Evolutionary conservation across 164 flowering plant species (phyloP).

Genomic region (Piper longum): DNA sequence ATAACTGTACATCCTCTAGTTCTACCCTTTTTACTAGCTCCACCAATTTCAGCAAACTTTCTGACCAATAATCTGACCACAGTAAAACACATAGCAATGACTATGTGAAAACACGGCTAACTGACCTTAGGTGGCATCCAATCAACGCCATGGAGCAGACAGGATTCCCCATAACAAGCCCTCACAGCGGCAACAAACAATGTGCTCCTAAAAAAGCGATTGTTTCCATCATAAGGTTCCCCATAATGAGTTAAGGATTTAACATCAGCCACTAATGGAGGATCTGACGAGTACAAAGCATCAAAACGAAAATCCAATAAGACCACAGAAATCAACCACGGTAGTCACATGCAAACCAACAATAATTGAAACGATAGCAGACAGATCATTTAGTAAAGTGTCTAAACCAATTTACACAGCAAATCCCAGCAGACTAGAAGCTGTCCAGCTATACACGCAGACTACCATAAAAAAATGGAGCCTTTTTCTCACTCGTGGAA

Average conservation of each 20-base stretch:
- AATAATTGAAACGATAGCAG: too few species aligned
- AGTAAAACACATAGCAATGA: too few species aligned
- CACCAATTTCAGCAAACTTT: neutral
- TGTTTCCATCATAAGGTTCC: constrained; percentile 96
- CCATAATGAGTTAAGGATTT: constrained; percentile 95
- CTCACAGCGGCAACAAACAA: constrained; percentile 97
- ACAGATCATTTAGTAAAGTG: too few species aligned
- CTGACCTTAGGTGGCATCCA: constrained; percentile 99
- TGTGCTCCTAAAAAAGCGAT: constrained; percentile 85
- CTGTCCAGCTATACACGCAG: too few species aligned
- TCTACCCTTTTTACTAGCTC: neutral
- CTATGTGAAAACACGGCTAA: neutral
- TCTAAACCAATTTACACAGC: too few species aligned
- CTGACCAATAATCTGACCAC: neutral
- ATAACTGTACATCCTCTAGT: neutral
- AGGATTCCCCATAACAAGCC: constrained; percentile 87
- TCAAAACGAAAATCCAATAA: neutral
- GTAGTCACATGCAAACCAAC: too few species aligned
- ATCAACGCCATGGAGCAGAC: constrained; percentile 95
- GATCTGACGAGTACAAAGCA: constrained; percentile 32
- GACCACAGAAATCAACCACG: neutral
- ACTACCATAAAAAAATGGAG: too few species aligned
- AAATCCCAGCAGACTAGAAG: too few species aligned
- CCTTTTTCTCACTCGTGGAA: too few species aligned
- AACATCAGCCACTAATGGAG: constrained; percentile 79